Percentiles rank a stretch among this genome's conserved stretches.
These are phyloP conservation scores for Dictyostelium capitatum DNA, from an alignment of 78 protist species.

Conservation along the genomic window DNA sequence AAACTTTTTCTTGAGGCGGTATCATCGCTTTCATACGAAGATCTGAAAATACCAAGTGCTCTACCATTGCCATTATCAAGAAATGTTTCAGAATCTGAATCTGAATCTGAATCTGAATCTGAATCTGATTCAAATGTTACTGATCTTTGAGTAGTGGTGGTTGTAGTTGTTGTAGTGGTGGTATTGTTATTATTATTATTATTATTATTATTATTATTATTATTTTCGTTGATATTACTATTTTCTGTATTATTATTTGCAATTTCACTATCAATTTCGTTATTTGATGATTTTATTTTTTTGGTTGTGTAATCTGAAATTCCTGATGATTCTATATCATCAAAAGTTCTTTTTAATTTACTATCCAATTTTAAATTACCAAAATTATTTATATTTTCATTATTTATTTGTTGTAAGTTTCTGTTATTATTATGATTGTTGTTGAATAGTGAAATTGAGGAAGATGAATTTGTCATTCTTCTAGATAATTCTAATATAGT, in stretches of 20 bases:
- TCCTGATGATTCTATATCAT: neutral
- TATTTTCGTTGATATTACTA: constrained; percentile 24
- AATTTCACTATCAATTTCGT: neutral
- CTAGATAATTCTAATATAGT: constrained; percentile 21
- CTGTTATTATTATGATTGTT: neutral
- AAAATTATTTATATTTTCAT: constrained; percentile 16
- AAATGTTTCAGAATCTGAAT: constrained; percentile 43
- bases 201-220: constrained; percentile 17
- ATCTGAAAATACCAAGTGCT: constrained; percentile 26
- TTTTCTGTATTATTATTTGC: constrained; percentile 35
- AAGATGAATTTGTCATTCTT: neutral
- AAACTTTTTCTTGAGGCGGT: neutral
- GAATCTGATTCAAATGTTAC: neutral
- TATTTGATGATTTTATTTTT: neutral
- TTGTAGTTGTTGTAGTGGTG: neutral
- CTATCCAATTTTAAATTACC: constrained; percentile 21
- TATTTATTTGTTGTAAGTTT: neutral
- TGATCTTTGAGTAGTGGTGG: neutral
- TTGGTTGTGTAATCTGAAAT: neutral
- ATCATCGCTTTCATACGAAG: neutral
- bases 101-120: constrained; percentile 24
- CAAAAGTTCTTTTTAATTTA: constrained; percentile 23
- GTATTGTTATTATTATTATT: neutral
- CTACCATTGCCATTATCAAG: constrained; percentile 33
- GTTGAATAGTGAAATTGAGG: too few species aligned